Base-by-base conservation (phyloP, 2,329 filamentous ascomycete species). In the Trichoderma harzianum region DNA sequence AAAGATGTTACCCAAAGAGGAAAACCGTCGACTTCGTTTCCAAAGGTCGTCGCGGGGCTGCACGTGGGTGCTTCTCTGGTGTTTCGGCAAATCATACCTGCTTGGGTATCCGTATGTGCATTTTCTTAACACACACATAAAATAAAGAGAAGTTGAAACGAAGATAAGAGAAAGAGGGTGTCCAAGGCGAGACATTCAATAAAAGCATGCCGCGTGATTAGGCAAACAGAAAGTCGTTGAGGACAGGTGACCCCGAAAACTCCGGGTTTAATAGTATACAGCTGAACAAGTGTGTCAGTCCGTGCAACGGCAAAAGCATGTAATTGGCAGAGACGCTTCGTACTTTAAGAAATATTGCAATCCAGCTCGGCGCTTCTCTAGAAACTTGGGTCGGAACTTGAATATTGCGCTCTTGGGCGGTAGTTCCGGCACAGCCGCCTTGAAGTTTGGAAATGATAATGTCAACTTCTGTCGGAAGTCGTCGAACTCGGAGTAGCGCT, bases 281-380 rank as follows among this genome's bases (percentile, higher is more conserved):
- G 79, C 94, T 97, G 55, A 12, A 21, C 78, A 10, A 21, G 11
- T 24, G 51, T 5, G 64, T 72, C n/a, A 72, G 53, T 26, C 18
- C 18, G 14, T 18, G 60, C 8, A 53, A 36, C 16, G 39, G 32
- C 21, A 69, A 1, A 5, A 51, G n/a, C 12, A 24, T 18, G 21
- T 11, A 63, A 21, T 12, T 26, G 14, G 16, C 16, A 43, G 66
- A 11, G 24, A 26, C 21, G 10, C n/a, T 62, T 85, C 92, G 73
- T 84, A 97, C 94, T 97, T 97, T 69, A 99, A 84, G 79, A 98
- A 99, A 79, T 98, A 97, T 79, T 93, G 91, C 72, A 99, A 84
- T 7, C 95, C 95, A 55, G 89, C 87, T 76, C 93, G 90, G 77
- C 96, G 88, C 78, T 92, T 91, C 81, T 98, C 95, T 21, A 99